These are phyloP conservation scores for Colletotrichum costaricense DNA, from an alignment of 2,329 filamentous ascomycete species.

Conservation along the genomic window DNA sequence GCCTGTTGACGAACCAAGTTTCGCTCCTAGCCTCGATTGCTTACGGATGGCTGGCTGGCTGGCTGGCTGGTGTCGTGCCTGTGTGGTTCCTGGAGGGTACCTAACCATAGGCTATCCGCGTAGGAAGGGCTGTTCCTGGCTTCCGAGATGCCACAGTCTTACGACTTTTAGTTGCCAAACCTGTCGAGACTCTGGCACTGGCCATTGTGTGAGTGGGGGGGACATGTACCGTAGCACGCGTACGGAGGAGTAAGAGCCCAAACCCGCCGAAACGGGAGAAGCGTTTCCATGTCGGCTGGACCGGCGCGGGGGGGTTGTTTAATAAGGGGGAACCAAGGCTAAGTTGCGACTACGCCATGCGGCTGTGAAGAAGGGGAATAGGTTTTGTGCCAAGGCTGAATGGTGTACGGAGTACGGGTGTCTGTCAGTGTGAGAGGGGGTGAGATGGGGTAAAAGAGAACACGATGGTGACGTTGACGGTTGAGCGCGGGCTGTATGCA, in stretches of 20 bases:
- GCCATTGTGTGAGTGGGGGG: not conserved
- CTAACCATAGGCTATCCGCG: not conserved
- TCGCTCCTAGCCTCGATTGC: not conserved
- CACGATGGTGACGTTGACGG: constrained; percentile 18
- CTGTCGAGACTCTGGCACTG: not conserved
- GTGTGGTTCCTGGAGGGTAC: not conserved
- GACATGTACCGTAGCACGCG: too few species aligned
- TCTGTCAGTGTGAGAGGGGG: not conserved
- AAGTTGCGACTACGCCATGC: not conserved
- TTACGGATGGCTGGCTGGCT: not conserved
- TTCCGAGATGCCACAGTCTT: not conserved
- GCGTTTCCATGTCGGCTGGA: not conserved
- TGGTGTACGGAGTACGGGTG: not conserved
- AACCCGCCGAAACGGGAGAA: not conserved
- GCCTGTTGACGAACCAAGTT: not conserved
- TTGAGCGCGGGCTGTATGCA: not conserved
- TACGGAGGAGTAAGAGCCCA: too few species aligned
- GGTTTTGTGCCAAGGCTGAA: not conserved
- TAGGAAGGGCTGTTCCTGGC: not conserved
- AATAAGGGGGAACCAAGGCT: not conserved
- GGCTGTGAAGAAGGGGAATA: constrained; percentile 1
- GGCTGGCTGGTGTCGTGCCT: not conserved
- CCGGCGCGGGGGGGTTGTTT: not conserved
- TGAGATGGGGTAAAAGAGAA: not conserved
- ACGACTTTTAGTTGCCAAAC: not conserved